Base-by-base conservation (phyloP, 257 asterid species). In the Anisodus acutangulus region DNA sequence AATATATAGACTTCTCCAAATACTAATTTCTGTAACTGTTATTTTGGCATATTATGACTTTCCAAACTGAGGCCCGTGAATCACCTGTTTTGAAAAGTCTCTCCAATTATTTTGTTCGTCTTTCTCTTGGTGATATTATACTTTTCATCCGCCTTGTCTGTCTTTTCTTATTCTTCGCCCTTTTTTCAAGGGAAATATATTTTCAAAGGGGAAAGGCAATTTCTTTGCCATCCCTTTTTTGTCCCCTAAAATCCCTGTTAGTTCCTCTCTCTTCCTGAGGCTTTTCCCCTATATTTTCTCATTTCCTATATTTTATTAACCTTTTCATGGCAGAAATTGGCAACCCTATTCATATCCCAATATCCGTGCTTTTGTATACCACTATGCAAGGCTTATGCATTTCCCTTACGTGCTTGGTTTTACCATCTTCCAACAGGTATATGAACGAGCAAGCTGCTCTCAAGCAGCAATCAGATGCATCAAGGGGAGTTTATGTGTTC, bases 401-500 rank as follows among this genome's bases (percentile, higher is more conserved):
- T 78, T 78, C 82, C 81, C 10, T 31, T 26, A 26, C 13, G 4
- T 53, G 64, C 82, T 78, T 53, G 47, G 49, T 26, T 78, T 37
- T 12, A 78, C 64, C 58, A 55, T 63, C 63, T 55, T 6, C 60
- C 22, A 57, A 54, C 66, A 88, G 92, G 85, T 88, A 81, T 58
- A 57, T 90, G 62, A 88, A 83, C 74, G 92, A 88, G 83, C 92
- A 88, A 86, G 43, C 86, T 57, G 82, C 91, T 82, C 82, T 90
- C 66, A 90, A 82, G 84, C 87, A 88, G 83, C 86, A 54, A 43
- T 86, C 90, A 55, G 90, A 86, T 35, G 81, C 87, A 16, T 83
- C 91, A n/a, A 84, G 89, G 64, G 99, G 97, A 70, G 90, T 93
- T 39, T 97, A 97, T 84, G 99, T 82, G 87, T 97, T 97, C 91